Evolutionary conservation across 2,329 filamentous ascomycete genomes (phyloP), one percentile per base, ranked within the genome.

Genomic region (Epichloe aotearoae): DNA sequence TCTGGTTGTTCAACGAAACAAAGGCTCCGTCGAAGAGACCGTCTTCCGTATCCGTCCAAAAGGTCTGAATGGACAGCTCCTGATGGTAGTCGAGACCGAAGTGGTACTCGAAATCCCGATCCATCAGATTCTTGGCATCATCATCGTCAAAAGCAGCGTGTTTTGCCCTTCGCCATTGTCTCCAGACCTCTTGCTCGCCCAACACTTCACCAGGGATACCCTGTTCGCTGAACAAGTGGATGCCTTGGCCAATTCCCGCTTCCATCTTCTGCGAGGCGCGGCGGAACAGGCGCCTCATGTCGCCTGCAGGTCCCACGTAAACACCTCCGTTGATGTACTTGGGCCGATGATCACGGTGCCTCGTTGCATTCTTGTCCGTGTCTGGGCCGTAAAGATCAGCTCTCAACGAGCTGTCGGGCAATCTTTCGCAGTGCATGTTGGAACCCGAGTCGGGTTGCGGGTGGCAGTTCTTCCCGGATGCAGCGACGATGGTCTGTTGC

Each of bases 141-240:
- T 14, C 38, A 26, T 23, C 26, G n/a, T 17, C 38, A 2, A 36
- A 40, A 17, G 43, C 30, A 8, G n/a, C 38, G 12, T 43, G 26
- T 7, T 36, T 14, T 46, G 46, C 23, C 17, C 54, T 47, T 39
- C 47, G 53, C 53, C 53, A 54, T 70, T 69, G 61, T 74, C 59
- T 61, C 58, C 57, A 60, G 5, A 58, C 50, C 40, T 59, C 58
- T 43, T 61, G 59, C 50, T 59, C 56, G 19, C 58, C 55, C 2
- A 60, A 53, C 3, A 60, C 54, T 42, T 59, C 56, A 8, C 55
- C 58, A n/a, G 56, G 51, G 26, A 59, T 49, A 20, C 57, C 58
- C 44, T 61, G 58, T 8, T 61, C 58, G 39, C 56, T 56, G 44
- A 52, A 54, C 2, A 58, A 44, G 19, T 53, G 39, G 10, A 42